Base-by-base conservation (phyloP, 495 filamentous ascomycete genomes). In the Lentithecium fluviatile region DNA sequence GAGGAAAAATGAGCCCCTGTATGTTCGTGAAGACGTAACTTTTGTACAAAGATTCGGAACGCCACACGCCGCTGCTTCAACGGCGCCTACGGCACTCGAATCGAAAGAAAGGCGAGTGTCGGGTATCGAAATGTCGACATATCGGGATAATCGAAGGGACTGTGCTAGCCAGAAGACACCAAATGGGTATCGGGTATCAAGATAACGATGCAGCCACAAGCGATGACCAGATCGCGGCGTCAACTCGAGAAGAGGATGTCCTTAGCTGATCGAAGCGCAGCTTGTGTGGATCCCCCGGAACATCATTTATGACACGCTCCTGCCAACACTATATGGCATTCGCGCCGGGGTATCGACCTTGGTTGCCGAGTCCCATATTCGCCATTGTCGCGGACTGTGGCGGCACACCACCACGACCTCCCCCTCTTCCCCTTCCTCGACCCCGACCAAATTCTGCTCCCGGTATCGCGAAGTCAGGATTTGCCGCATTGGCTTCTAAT, bases 401-500 rank as follows among this genome's bases (percentile, higher is more conserved):
- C n/a, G 21, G 21, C 48, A 51, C 7, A 2, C 52, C 43, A 56
- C 23, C 13, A 23, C 50, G 43, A 7, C 63, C 58, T 56, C 57
- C 38, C 26, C 52, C 15, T 11, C 60, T 38, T 42, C 62, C 57
- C 36, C 58, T 19, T 26, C 62, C 56, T 48, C 61, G 40, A 20
- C 62, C 53, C 17, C 65, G 34, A 12, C 65, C 60, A 20, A 63
- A 47, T 21, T 52, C 55, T 2, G 52, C 64, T 21, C 67, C 64
- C 21, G 68, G 68, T 13, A 70, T 13, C 17, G 66, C 40, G 42
- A 70, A 70, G 32, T 70, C 68, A 1, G 68, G 68, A 45, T 70
- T 70, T 4, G 53, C 62, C 10, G 56, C 66, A 34, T 66, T 70
- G 36, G 62, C 58, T 29, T 66, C 62, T 1, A 70, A 51, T 15